phyloP scores from a whole-genome alignment of 495 filamentous ascomycete species.

The Neohortaea acidophila region DNA sequence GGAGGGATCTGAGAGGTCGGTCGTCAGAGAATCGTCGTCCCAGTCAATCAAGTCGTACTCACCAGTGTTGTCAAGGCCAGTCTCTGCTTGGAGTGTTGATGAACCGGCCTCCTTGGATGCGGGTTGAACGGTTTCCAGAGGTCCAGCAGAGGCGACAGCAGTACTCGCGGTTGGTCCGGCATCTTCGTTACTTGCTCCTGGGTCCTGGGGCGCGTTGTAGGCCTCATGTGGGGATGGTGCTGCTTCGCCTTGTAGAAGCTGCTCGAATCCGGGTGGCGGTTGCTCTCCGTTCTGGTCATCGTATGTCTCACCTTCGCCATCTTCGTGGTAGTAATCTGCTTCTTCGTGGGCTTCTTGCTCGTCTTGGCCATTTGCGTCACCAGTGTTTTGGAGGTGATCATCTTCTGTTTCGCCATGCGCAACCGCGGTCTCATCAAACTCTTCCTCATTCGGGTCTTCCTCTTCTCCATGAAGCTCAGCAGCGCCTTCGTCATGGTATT shows the following conservation, averaged over 20 bases:
- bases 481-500: conserved; percentile 12
- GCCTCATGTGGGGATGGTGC: not conserved
- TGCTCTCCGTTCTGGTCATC: not conserved
- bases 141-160: too few species aligned
- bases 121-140: not conserved
- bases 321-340: not conserved
- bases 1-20: conserved; percentile 6
- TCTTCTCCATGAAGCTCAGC: too few species aligned
- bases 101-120: conserved; percentile 1
- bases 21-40: conserved; percentile 11
- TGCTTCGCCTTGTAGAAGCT: conserved; percentile 1
- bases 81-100: conserved; percentile 1
- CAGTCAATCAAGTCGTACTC: conserved; percentile 14
- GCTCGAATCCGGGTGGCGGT: not conserved
- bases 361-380: conserved; percentile 2
- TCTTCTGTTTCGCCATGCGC: conserved; percentile 2
- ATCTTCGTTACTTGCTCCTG: not conserved
- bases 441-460: conserved; percentile 6
- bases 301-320: not conserved
- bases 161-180: too few species aligned
- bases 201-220: not conserved
- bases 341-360: not conserved
- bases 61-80: conserved; percentile 2
- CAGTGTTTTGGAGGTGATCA: not conserved
- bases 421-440: conserved; percentile 6